Percentiles rank a stretch among this genome's conserved stretches.
These are phyloP conservation scores for Aspergillus sp. DNA, from an alignment of 2,329 filamentous ascomycete species.

Conservation along the genomic window DNA sequence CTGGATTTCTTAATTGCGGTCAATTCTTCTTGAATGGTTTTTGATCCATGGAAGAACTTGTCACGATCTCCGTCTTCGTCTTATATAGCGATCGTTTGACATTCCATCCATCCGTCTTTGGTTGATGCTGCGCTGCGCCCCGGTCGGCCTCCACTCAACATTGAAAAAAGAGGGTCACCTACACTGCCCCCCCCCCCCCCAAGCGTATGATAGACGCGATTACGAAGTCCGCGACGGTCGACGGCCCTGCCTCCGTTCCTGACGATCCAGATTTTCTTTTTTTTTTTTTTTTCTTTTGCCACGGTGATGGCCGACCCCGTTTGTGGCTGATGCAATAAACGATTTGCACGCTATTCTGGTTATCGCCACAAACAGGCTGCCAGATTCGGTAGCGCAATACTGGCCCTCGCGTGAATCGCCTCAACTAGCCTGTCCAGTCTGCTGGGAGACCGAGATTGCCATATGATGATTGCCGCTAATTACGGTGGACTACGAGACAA, in stretches of 20 bases:
- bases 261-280: neutral
- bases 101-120: neutral
- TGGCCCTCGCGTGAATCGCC: neutral
- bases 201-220: neutral
- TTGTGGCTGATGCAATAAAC: conserved; percentile 2
- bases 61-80: neutral
- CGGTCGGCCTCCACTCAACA: neutral
- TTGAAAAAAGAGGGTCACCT: neutral
- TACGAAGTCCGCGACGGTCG: neutral
- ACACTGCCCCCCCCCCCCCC: neutral
- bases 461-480: neutral
- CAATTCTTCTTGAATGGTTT: neutral
- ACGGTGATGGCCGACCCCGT: neutral
- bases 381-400: neutral
- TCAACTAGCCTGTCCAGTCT: neutral
- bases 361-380: neutral
- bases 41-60: neutral
- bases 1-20: neutral
- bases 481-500: neutral
- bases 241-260: neutral
- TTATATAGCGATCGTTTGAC: neutral
- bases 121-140: neutral
- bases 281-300: neutral
- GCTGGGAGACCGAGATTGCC: no score
- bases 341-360: no score